Evolutionary conservation across 169 alveolate genomes (phyloP), one percentile per base, ranked within the genome.

Genomic region (Plasmodium knowlesi): DNA sequence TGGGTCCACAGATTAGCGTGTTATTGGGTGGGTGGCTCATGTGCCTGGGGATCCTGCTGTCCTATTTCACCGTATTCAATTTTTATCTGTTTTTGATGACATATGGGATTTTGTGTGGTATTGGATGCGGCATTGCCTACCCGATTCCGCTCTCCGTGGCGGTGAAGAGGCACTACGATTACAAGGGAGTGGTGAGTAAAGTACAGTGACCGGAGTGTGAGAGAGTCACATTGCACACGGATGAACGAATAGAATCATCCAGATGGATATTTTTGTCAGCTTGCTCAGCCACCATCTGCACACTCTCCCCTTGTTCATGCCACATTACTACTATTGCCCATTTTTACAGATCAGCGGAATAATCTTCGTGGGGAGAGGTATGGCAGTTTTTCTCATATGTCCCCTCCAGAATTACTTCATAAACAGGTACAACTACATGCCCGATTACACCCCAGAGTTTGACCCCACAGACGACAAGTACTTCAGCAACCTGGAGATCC

Each of bases 121-220:
- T 91, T 25, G 95, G 95, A 3, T 91, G 92, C 43, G 95, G 95
- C n/a, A 81, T 91, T 37, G 92, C 92, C n/a, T 91, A 91, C 34
- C 95, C 95, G 16, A 84, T 91, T 16, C 95, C 95, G 37, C 53
- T 91, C 34, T 83, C 92, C 9, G 92, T 91, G 61, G 95, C 95
- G 3, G 92, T 91, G 14, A 91, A 91, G 61, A 83, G 70, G 82
- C 92, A 91, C 84, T 84, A 43, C 39, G 92, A 91, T 61, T 54
- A 46, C 70, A 84, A 91, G 84, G 95, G 95, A 37, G 92, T 83
- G 92, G 95, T 91, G 73, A 6, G 92, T 22, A 91, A 9, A 1
- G 25, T 34, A 2, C 12, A 0, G n/a, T 43, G n/a, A 3, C 4
- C 3, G 53, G 16, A 6, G 53, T 2, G 57, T 46, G 57, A 6